These are phyloP conservation scores for Rhynchosporium graminicola DNA, from an alignment of 2,329 filamentous ascomycete species.

Conservation along the genomic window DNA sequence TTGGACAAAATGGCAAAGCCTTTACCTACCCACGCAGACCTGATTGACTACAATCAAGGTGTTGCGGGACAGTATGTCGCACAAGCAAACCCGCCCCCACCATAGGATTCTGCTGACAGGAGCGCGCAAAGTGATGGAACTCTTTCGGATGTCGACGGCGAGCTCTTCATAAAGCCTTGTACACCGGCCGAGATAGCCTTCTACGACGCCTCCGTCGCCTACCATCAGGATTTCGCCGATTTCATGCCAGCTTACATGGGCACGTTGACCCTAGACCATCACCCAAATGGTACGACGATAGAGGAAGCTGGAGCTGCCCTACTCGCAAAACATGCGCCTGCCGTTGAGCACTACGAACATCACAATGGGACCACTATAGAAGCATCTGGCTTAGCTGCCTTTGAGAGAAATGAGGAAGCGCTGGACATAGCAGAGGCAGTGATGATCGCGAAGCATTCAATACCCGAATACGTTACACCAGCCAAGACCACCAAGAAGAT, in stretches of 20 bases:
- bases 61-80: slow-evolving; percentile 80
- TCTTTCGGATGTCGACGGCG: slow-evolving; percentile 78
- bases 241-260: slow-evolving; percentile 88
- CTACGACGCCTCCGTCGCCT: slow-evolving; percentile 68
- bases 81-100: slow-evolving; percentile 10
- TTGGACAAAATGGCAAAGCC: slow-evolving; percentile 43
- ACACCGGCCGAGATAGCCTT: slow-evolving; percentile 83
- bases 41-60: slow-evolving; percentile 71
- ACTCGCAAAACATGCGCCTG: slow-evolving; percentile 37
- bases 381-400: slow-evolving; percentile 39
- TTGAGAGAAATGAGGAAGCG: slow-evolving; percentile 18
- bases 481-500: slow-evolving; percentile 49
- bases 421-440: slow-evolving; percentile 16
- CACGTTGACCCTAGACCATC: slow-evolving; percentile 67
- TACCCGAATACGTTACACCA: slow-evolving; percentile 33
- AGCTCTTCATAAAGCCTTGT: slow-evolving; percentile 92
- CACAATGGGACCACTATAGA: slow-evolving; percentile 48
- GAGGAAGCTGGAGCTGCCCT: slow-evolving; percentile 50
- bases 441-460: slow-evolving; percentile 34
- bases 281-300: slow-evolving; percentile 49
- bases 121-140: slow-evolving; percentile 73
- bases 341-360: slow-evolving; percentile 13
- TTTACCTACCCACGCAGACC: slow-evolving; percentile 50
- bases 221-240: slow-evolving; percentile 72
- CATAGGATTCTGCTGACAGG: slow-evolving; percentile 25